Percentiles rank a stretch among this genome's conserved stretches.
Conservation (phyloP, 2,329 filamentous ascomycete genomes). For the Fusarium hainanense region DNA sequence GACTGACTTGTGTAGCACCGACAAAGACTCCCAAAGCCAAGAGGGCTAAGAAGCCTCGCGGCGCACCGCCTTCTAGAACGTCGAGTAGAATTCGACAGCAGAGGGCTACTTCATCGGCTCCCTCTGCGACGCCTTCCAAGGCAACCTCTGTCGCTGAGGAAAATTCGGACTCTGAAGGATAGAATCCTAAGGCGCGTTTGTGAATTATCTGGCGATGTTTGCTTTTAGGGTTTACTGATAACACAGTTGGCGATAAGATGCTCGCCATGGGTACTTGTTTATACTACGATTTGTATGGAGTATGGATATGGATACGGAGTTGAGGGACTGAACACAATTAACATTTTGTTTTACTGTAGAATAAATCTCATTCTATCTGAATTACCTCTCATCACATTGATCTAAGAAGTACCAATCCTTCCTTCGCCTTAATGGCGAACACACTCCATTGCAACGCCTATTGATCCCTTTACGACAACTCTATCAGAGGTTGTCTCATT, state of each 20-base stretch:
- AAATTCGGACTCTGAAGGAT: neutral
- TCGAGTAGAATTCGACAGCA: constrained; percentile 24
- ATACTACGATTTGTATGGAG: no score
- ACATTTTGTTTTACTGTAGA: neutral
- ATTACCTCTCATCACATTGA: neutral
- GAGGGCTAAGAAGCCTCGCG: constrained; percentile 1
- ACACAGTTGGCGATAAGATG: no score
- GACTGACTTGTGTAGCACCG: neutral
- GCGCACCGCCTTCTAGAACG: constrained; percentile 10
- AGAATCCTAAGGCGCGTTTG: neutral
- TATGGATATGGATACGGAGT: neutral
- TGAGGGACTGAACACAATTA: neutral
- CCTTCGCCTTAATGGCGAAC: neutral
- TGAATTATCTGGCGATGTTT: neutral
- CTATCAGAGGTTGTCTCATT: constrained; percentile 23
- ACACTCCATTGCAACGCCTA: constrained; percentile 32
- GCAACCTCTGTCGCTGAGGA: neutral
- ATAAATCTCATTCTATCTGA: neutral
- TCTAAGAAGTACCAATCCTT: neutral
- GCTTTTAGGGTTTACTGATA: no score
- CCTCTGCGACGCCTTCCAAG: neutral
- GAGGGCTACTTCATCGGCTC: neutral
- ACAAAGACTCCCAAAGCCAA: constrained; percentile 9
- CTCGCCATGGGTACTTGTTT: no score
- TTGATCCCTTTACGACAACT: constrained; percentile 29